Percentiles rank a stretch among this genome's conserved stretches.
Conservation (phyloP, 139 green algal species). For the Coelastrella sp. region DNA sequence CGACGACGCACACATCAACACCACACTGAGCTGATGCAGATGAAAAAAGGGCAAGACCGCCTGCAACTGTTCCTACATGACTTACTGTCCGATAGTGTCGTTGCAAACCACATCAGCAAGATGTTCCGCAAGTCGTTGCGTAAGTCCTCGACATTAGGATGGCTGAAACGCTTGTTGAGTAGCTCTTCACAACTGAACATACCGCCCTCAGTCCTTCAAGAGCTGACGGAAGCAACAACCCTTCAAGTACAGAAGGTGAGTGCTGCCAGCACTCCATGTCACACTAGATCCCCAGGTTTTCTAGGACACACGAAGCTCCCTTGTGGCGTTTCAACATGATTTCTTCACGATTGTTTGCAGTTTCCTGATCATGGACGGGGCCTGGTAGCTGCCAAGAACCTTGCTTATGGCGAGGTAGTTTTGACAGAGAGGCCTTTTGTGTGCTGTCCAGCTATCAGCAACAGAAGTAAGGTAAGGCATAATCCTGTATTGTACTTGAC, state of each 20-base stretch:
- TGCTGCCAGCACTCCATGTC: neutral
- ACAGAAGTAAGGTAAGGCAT: constrained; percentile 9
- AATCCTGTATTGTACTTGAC: too few relatives aligned
- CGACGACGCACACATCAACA: too few relatives aligned
- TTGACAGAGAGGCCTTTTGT: constrained; percentile 17
- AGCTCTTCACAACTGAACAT: neutral
- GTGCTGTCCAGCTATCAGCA: constrained; percentile 16
- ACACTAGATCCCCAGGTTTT: too few relatives aligned
- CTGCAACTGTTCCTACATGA: too few relatives aligned
- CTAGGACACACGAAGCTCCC: too few relatives aligned
- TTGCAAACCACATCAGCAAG: neutral
- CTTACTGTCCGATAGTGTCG: too few relatives aligned
- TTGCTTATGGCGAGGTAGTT: constrained; percentile 19
- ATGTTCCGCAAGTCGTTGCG: neutral
- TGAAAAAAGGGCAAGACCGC: too few relatives aligned
- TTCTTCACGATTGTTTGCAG: constrained; percentile 28
- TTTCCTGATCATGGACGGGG: constrained; percentile 9
- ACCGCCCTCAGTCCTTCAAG: constrained; percentile 13
- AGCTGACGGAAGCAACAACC: neutral
- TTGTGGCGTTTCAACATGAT: too few relatives aligned
- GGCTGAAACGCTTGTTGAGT: constrained; percentile 9
- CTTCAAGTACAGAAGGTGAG: constrained; percentile 16
- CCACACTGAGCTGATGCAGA: too few relatives aligned
- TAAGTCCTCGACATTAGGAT: neutral
- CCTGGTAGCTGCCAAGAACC: constrained; percentile 16